Conservation (phyloP, 768 basidiomycete genomes). For the Lactifluus echinatus region DNA sequence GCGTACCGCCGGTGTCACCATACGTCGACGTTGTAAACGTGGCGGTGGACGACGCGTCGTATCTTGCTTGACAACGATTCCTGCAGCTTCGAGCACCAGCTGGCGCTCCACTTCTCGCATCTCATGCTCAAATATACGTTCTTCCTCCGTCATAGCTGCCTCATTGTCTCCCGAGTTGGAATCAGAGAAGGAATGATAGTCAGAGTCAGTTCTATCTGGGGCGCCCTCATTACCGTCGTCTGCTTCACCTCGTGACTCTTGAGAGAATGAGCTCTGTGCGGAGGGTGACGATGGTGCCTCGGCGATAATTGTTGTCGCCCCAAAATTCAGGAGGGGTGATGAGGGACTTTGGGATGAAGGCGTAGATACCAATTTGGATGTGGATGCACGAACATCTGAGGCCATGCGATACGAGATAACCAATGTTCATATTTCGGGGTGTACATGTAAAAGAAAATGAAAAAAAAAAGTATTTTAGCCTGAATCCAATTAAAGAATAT, state of each 20-base stretch:
- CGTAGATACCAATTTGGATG: background rate
- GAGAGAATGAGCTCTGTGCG: background rate
- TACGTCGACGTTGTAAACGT: background rate
- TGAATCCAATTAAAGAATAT: conserved; percentile 42
- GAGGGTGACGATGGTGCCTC: background rate
- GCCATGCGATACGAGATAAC: conserved; percentile 2
- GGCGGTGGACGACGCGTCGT: conserved; percentile 41
- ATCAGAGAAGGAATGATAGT: conserved; percentile 13
- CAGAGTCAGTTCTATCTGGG: conserved; percentile 19
- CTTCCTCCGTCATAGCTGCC: conserved; percentile 31
- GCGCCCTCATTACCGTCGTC: conserved; percentile 23
- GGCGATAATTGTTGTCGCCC: background rate
- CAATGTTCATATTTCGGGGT: conserved; percentile 21
- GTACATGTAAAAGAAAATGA: conserved; percentile 34
- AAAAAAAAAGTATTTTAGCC: conserved; percentile 73
- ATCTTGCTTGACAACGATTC: conserved; percentile 65
- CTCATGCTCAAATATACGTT: conserved; percentile 43
- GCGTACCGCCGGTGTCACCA: conserved; percentile 26
- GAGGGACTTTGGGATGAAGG: background rate
- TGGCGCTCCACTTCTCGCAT: conserved; percentile 68
- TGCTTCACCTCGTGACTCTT: conserved; percentile 17
- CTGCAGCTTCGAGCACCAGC: conserved; percentile 82
- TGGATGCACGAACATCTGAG: background rate
- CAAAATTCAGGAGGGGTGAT: background rate
- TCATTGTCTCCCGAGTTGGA: conserved; percentile 28